Conservation (phyloP, 2,329 filamentous ascomycete species). For the Podosphaera fusca region DNA sequence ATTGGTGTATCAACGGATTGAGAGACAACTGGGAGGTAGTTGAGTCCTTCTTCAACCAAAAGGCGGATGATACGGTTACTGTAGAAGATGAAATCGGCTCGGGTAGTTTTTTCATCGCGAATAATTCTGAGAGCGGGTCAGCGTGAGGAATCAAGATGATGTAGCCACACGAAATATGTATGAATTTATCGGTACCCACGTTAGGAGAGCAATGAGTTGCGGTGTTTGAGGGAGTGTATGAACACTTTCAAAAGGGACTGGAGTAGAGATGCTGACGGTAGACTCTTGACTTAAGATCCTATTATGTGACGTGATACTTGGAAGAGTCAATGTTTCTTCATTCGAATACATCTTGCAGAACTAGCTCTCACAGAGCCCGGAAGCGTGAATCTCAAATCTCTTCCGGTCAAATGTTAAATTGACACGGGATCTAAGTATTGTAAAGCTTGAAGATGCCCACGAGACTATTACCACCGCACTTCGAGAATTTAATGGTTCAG, state of each 20-base stretch:
- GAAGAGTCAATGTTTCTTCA: slow-evolving; percentile 15
- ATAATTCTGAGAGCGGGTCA: slow-evolving; percentile 47
- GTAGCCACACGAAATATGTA: too few relatives aligned
- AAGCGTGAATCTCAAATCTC: too few relatives aligned
- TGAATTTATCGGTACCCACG: slow-evolving; percentile 36
- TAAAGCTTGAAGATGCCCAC: too few relatives aligned
- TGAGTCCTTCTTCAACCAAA: slow-evolving; percentile 87
- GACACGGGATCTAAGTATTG: too few relatives aligned
- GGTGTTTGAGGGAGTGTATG: slow-evolving; percentile 80
- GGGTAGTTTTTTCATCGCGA: slow-evolving; percentile 67
- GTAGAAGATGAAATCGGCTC: slow-evolving; percentile 97
- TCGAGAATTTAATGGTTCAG: too few relatives aligned
- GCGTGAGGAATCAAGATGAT: too few relatives aligned
- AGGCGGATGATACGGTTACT: slow-evolving; percentile 94
- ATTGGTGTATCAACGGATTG: slow-evolving; percentile 81
- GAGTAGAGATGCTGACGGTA: slow-evolving; percentile 68
- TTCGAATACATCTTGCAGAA: neutral
- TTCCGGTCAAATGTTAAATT: too few relatives aligned
- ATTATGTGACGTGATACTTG: slow-evolving; percentile 48
- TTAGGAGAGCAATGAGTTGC: slow-evolving; percentile 88
- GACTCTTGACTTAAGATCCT: slow-evolving; percentile 55
- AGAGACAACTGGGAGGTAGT: slow-evolving; percentile 79
- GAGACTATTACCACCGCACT: too few relatives aligned
- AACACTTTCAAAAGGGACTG: slow-evolving; percentile 65
- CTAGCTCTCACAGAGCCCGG: neutral